phyloP scores from a whole-genome alignment of 495 filamentous ascomycete species.

The Annulohypoxylon nitens region DNA sequence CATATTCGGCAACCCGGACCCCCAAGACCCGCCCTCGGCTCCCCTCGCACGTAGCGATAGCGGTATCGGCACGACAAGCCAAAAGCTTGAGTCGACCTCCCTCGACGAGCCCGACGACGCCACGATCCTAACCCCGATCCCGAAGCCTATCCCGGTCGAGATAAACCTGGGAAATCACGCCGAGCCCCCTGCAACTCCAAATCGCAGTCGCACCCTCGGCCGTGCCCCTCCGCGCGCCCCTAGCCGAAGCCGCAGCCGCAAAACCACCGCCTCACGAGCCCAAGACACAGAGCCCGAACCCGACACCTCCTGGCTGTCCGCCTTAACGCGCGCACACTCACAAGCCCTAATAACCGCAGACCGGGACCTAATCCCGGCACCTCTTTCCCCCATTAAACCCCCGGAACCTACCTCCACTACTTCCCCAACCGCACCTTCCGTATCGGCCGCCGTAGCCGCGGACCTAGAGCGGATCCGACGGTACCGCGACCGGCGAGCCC shows the following conservation, averaged over 20 bases:
- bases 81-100: neutral
- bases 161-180: neutral
- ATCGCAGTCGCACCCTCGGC: neutral
- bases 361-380: neutral
- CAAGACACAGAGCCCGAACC: neutral
- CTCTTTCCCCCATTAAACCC: neutral
- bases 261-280: too few species aligned
- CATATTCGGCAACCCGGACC: slow-evolving; percentile 33
- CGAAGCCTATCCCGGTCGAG: neutral
- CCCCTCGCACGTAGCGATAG: slow-evolving; percentile 8
- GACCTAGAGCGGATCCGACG: slow-evolving; percentile 41
- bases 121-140: slow-evolving; percentile 11
- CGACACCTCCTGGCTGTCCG: neutral
- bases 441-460: slow-evolving; percentile 28
- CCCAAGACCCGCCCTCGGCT: slow-evolving; percentile 13
- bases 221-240: neutral
- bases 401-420: neutral
- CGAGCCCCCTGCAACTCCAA: neutral
- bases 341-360: neutral
- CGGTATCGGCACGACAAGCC: neutral
- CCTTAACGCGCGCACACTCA: neutral
- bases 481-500: slow-evolving; percentile 23
- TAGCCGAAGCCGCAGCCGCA: neutral
- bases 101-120: slow-evolving; percentile 8
- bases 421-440: neutral